Evolutionary conservation across 805 yeast species (phyloP), one percentile per base, ranked within the genome.

Genomic region (Tetrapisispora nanseiensis): DNA sequence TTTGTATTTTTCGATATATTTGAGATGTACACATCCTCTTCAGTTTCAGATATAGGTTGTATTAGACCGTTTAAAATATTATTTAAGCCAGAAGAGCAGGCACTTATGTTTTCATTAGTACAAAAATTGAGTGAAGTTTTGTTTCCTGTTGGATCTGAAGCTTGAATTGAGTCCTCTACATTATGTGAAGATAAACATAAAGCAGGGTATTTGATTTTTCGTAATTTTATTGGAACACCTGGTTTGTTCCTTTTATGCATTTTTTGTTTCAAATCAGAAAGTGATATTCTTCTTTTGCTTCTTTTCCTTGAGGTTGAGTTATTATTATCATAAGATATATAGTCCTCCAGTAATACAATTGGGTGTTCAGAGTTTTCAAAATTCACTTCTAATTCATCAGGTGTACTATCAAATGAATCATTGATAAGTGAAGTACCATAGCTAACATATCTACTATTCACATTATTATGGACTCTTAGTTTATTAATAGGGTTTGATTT

Each of bases 321-420:
- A 10, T 21, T 30, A 7, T 49, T 51, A 20, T 40, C 49, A 20
- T 44, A 40, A 1, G 54, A 49, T 12, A 59, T 56, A 39, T 59
- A 59, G 35, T 59, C 63, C 37, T 59, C 63, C 2, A 59, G 53
- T 36, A 59, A 38, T 2, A 59, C 57, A 27, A 57, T 51, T 9
- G 60, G 60, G 27, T 49, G 52, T 9, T 44, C 46, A 7, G 36
- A 40, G 12, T 41, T 39, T 6, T 38, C 24, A 10, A 15, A 38
- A 13, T 22, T n/a, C 7, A 7, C 11, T 1, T 31, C 44, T 13
- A 33, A 33, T 9, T 34, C 29, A 21, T 40, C 24, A 5, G 31
- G 18, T 8, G 11, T 15, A 10, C 38, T 35, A 5, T 29, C 40
- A 2, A 23, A 10, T n/a, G 28, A 22, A 5, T 22, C 28, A 21